A percentile compares a stretch with the other conserved stretches of the same genome.
Evolutionary conservation across 1,139 yeast genomes (phyloP).

Genomic region (Hemisphaericaspora xylofermentans): DNA sequence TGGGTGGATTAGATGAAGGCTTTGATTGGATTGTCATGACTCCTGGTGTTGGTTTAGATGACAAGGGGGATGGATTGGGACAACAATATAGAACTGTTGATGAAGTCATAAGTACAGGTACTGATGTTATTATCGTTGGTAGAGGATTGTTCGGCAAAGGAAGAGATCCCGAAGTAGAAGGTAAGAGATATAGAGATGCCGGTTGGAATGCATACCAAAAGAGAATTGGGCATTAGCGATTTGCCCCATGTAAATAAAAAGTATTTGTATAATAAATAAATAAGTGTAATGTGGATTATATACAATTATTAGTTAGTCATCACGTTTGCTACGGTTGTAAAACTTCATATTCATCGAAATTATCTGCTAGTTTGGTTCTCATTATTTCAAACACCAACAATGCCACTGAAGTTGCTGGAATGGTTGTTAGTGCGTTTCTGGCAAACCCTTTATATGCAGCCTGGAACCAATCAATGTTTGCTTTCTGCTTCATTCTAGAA

Average conservation of each 20-base stretch:
- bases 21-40: slow-evolving; percentile 96
- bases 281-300: background rate
- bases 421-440: slow-evolving; percentile 67
- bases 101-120: slow-evolving; percentile 77
- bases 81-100: slow-evolving; percentile 95
- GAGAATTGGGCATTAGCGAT: slow-evolving; percentile 25
- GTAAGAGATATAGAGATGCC: slow-evolving; percentile 83
- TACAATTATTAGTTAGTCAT: background rate
- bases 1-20: slow-evolving; percentile 80
- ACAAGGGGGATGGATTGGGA: slow-evolving; percentile 94
- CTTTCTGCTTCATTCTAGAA: slow-evolving; percentile 50
- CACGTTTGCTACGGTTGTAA: slow-evolving; percentile 12
- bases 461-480: slow-evolving; percentile 56
- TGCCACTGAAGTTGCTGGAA: slow-evolving; percentile 88
- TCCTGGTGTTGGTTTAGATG: slow-evolving; percentile 98
- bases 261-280: slow-evolving; percentile 8
- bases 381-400: slow-evolving; percentile 80
- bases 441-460: slow-evolving; percentile 80
- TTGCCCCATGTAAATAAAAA: background rate
- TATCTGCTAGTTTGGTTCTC: slow-evolving; percentile 50
- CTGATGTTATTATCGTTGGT: slow-evolving; percentile 95
- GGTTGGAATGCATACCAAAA: slow-evolving; percentile 88
- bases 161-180: slow-evolving; percentile 85
- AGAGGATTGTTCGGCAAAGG: slow-evolving; percentile 96
- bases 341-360: slow-evolving; percentile 24